A percentile compares a stretch with the other conserved stretches of the same genome.
phyloP scores from a whole-genome alignment of 306 rosid genomes.

The Vigna hirtella region DNA sequence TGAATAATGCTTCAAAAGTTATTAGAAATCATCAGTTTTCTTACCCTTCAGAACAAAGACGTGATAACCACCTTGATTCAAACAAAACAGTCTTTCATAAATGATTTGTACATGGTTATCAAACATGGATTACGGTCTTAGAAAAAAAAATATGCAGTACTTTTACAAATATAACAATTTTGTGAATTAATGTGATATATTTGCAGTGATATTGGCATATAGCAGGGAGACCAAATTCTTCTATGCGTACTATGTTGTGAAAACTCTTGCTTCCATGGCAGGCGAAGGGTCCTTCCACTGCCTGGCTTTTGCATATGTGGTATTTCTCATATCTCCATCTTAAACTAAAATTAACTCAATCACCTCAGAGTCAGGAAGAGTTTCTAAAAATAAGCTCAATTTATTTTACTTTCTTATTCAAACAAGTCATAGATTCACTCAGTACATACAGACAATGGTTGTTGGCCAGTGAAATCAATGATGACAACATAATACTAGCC shows the following conservation, averaged over 20 bases:
- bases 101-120: no score
- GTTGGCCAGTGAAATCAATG: background rate
- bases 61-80: no score
- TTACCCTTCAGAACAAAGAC: no score
- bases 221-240: constrained; percentile 66
- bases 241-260: constrained; percentile 63
- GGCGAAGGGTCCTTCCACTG: constrained; percentile 65
- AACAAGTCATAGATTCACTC: background rate
- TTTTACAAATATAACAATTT: background rate
- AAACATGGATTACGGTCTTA: background rate
- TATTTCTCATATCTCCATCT: constrained; percentile 39
- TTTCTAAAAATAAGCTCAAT: no score
- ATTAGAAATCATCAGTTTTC: no score
- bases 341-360: background rate
- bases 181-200: background rate
- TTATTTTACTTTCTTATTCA: background rate
- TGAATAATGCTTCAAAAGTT: no score
- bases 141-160: no score
- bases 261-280: constrained; percentile 70
- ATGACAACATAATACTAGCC: background rate
- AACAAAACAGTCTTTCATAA: no score
- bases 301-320: constrained; percentile 90
- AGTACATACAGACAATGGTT: background rate
- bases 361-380: no score
- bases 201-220: constrained; percentile 78